These are phyloP conservation scores for Eremochloa ophiuroides DNA, from an alignment of 176 grass and related monocot genomes.

Conservation along the genomic window DNA sequence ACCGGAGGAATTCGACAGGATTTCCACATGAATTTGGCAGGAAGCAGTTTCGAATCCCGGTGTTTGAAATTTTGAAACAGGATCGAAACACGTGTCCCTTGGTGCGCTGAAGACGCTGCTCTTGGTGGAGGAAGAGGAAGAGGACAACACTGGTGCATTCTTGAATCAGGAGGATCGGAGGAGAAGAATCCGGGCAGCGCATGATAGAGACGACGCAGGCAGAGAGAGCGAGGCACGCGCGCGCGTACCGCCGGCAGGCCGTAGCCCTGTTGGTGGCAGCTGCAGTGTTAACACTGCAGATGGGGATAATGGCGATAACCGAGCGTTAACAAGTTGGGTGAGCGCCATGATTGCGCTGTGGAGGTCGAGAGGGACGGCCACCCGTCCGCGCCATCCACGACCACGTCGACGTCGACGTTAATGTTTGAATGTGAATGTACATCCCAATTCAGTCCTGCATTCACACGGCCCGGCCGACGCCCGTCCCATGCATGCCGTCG, in stretches of 20 bases:
- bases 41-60: not conserved
- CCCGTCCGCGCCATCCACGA: slow-evolving; percentile 8
- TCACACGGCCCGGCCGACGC: not conserved
- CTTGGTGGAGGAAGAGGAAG: not conserved
- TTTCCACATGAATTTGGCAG: not conserved
- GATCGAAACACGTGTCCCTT: not conserved
- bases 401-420: slow-evolving; percentile 1
- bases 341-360: not conserved
- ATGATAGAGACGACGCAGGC: not conserved
- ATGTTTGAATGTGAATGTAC: not conserved
- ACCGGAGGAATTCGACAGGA: not conserved
- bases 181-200: not conserved
- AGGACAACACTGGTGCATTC: not conserved
- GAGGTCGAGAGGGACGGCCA: slow-evolving; percentile 12
- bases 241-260: not conserved
- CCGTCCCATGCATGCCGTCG: not conserved
- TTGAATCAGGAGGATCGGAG: not conserved
- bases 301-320: not conserved
- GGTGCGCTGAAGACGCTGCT: not conserved
- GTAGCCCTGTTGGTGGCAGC: not conserved
- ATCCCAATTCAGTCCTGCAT: not conserved
- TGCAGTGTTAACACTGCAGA: not conserved
- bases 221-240: not conserved
- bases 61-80: not conserved
- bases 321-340: not conserved